These are phyloP conservation scores for Neurospora sp. DNA, from an alignment of 495 filamentous ascomycete species.

Conservation along the genomic window DNA sequence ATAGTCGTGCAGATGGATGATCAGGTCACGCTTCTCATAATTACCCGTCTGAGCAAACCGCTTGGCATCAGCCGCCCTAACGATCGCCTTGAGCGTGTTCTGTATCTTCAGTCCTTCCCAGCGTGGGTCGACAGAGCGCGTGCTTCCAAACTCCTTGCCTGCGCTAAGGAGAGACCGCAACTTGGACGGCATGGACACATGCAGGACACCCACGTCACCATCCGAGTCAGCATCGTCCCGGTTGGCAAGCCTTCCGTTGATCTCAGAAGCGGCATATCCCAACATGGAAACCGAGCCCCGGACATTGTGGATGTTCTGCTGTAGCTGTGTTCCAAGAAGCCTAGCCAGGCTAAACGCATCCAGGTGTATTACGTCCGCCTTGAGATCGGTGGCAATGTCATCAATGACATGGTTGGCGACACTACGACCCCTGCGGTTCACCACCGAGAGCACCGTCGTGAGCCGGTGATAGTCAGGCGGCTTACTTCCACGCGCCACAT, in stretches of 20 bases:
- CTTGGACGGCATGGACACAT: constrained; percentile 13
- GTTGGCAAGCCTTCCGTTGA: constrained; percentile 23
- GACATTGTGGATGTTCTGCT: constrained; percentile 45
- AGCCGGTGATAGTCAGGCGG: constrained; percentile 22
- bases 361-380: constrained; percentile 69
- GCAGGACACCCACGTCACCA: constrained; percentile 10
- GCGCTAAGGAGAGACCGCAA: constrained; percentile 14
- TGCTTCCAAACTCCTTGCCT: neutral
- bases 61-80: constrained; percentile 21
- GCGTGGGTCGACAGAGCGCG: constrained; percentile 16
- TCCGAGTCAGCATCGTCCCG: constrained; percentile 8
- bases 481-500: constrained; percentile 12
- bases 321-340: constrained; percentile 61
- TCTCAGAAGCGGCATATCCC: constrained; percentile 52
- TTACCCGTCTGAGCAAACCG: neutral
- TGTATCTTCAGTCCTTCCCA: constrained; percentile 37
- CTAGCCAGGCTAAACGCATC: constrained; percentile 73
- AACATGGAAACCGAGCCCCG: constrained; percentile 41
- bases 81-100: constrained; percentile 28
- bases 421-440: constrained; percentile 24
- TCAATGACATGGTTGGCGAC: constrained; percentile 24
- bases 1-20: constrained; percentile 76
- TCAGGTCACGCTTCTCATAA: constrained; percentile 25
- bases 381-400: constrained; percentile 45
- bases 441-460: constrained; percentile 26